Percentiles rank a stretch among this genome's conserved stretches.
These are phyloP conservation scores for Colletotrichum tanaceti DNA, from an alignment of 2,329 filamentous ascomycete genomes.

Conservation along the genomic window DNA sequence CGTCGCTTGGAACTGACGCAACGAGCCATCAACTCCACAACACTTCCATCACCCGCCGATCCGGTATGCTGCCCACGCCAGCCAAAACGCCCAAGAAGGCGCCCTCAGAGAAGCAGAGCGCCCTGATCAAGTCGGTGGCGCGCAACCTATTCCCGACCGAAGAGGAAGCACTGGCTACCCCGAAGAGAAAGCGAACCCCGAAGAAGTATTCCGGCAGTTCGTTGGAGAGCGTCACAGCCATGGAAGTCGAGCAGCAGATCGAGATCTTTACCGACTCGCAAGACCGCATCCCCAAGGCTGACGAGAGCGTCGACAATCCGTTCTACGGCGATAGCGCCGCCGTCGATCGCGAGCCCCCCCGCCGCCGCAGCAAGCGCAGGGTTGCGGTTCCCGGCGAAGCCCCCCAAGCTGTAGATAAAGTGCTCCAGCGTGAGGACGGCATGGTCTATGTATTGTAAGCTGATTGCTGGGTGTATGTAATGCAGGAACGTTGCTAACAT, in stretches of 20 bases:
- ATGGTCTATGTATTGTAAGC: constrained; percentile 83
- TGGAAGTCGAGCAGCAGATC: constrained; percentile 70
- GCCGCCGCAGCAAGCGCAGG: constrained; percentile 66
- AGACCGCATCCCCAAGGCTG: constrained; percentile 77
- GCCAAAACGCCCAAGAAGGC: constrained; percentile 80
- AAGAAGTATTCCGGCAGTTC: constrained; percentile 68
- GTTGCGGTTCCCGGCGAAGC: constrained; percentile 69
- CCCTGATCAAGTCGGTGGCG: constrained; percentile 65
- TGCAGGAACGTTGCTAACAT: constrained; percentile 38
- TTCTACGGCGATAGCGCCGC: constrained; percentile 67
- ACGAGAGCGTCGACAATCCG: constrained; percentile 76
- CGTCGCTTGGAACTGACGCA: constrained; percentile 53
- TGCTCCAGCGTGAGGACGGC: constrained; percentile 74
- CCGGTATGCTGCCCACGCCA: constrained; percentile 78
- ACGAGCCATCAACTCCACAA: constrained; percentile 36
- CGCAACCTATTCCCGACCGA: constrained; percentile 72
- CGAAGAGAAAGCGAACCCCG: constrained; percentile 65
- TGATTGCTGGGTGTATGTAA: constrained; percentile 1
- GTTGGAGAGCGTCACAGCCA: constrained; percentile 68
- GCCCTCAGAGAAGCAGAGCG: constrained; percentile 61
- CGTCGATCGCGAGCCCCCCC: constrained; percentile 55
- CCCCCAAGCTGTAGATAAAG: constrained; percentile 70
- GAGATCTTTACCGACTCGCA: constrained; percentile 83
- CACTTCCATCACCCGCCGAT: constrained; percentile 49
- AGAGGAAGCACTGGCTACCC: constrained; percentile 67